These are phyloP conservation scores for Castanea mollissima DNA, from an alignment of 306 rosid species.

Conservation along the genomic window DNA sequence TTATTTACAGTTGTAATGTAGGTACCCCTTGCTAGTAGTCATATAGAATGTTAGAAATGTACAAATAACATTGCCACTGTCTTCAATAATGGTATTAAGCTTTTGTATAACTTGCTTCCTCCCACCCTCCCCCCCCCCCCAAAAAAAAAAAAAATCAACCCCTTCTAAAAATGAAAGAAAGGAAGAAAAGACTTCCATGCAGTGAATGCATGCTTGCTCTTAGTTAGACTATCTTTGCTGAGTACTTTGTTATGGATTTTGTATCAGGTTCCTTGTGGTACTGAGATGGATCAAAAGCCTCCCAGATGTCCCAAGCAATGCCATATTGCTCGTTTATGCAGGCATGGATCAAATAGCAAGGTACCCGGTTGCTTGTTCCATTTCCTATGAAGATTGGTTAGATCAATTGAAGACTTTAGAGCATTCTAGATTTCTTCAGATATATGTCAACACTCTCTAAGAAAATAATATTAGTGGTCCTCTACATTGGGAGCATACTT, in stretches of 20 bases:
- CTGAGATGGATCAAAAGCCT: slow-evolving; percentile 90
- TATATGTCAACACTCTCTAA: not conserved
- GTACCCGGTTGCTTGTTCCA: slow-evolving; percentile 37
- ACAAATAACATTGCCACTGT: not conserved
- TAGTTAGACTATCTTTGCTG: slow-evolving; percentile 16
- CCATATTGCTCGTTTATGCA: slow-evolving; percentile 64
- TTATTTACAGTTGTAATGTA: not conserved
- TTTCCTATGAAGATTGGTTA: slow-evolving; percentile 11
- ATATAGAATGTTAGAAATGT: not conserved
- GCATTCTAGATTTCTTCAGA: slow-evolving; percentile 1
- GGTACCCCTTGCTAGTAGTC: not conserved
- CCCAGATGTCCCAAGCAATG: slow-evolving; percentile 83
- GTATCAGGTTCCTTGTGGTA: slow-evolving; percentile 92
- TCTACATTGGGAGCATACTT: not conserved
- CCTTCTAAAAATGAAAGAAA: not conserved
- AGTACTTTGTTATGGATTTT: slow-evolving; percentile 24
- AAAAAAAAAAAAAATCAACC: no score
- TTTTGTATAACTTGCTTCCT: not conserved
- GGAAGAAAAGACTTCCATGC: not conserved
- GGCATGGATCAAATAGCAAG: slow-evolving; percentile 69
- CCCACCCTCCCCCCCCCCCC: no score
- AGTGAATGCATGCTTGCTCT: slow-evolving; percentile 3
- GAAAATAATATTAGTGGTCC: no score
- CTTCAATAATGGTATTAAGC: not conserved
- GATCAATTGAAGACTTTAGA: slow-evolving; percentile 4